These are phyloP conservation scores for Irpex sp. DNA, from an alignment of 1,284 basidiomycete genomes.

Conservation along the genomic window DNA sequence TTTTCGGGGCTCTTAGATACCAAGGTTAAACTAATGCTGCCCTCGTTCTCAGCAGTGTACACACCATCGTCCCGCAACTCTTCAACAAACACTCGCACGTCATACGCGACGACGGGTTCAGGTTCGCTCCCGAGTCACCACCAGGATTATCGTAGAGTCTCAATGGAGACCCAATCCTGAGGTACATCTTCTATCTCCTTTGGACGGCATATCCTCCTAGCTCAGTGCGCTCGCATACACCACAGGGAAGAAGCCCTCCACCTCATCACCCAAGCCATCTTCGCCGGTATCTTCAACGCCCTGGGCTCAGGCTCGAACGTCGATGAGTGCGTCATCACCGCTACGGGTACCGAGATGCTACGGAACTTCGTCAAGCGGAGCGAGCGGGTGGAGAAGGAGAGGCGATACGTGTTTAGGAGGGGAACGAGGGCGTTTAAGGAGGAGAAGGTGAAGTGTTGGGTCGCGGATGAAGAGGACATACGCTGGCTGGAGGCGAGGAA, in stretches of 20 bases:
- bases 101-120: conserved; percentile 99
- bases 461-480: conserved; percentile 69
- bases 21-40: conserved; percentile 92
- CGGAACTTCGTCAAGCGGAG: conserved; percentile 37
- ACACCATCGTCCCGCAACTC: conserved; percentile 85
- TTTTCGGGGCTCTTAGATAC: conserved; percentile 48
- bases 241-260: too few species aligned
- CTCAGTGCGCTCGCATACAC: too few species aligned
- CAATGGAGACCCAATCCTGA: too few species aligned
- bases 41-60: conserved; percentile 96
- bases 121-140: conserved; percentile 75
- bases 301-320: too few species aligned
- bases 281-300: too few species aligned
- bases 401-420: conserved; percentile 78
- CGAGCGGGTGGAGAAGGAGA: conserved; percentile 76
- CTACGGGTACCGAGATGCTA: too few species aligned
- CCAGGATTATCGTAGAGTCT: conserved; percentile 95
- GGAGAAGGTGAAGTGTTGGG: conserved; percentile 69
- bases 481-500: conserved; percentile 49
- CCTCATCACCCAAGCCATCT: too few species aligned
- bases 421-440: conserved; percentile 89
- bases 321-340: too few species aligned
- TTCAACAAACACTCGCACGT: conserved; percentile 98
- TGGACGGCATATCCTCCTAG: too few species aligned
- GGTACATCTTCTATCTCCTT: too few species aligned